Evolutionary conservation across 2,329 filamentous ascomycete species (phyloP), one percentile per base, ranked within the genome.

Genomic region (Fusarium subtropicale): DNA sequence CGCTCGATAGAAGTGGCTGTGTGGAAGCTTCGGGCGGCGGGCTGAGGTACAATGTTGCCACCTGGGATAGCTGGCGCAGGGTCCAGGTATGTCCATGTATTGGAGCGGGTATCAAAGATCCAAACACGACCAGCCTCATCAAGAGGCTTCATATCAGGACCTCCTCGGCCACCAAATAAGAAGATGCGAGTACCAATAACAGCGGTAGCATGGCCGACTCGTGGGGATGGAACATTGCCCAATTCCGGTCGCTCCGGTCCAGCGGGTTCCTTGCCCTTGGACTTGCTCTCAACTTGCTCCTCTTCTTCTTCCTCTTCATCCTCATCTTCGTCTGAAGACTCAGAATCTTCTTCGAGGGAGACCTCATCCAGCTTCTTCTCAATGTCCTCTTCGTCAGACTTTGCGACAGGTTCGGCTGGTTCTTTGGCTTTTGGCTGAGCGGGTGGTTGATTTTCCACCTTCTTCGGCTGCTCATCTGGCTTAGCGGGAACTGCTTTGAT

Each of bases 101-200:
- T 80, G n/a, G 82, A 81, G 61, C 84, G 81, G 1, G 91, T 89
- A 76, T 93, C 87, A 74, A 92, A 94, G 31, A 89, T 83, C 93
- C 93, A 97, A 53, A 97, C 84, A 5, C 88, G 84, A 18, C 93
- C 93, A 13, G 83, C 78, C 74, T 97, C 93, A 54, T 94, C 88
- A 13, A 97, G 83, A 1, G 92, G 88, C 3, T 86, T 82, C 87
- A 92, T 90, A 30, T 88, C 88, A 5, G 84, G 79, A 0, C 91
- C 91, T 34, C 91, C 90, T 45, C 92, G 89, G 12, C 94, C 93
- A 48, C 92, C 93, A 78, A 94, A 97, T 42, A 97, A 69, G 79
- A 95, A 95, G 73, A 97, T 89, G 24, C 88, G 89, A 45, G 86
- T 85, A 60, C 89, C 85, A 60, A 96, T 86, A 2, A 88, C 85